Base-by-base conservation (phyloP, 2,329 filamentous ascomycete genomes). In the Huntiella moniliformis region DNA sequence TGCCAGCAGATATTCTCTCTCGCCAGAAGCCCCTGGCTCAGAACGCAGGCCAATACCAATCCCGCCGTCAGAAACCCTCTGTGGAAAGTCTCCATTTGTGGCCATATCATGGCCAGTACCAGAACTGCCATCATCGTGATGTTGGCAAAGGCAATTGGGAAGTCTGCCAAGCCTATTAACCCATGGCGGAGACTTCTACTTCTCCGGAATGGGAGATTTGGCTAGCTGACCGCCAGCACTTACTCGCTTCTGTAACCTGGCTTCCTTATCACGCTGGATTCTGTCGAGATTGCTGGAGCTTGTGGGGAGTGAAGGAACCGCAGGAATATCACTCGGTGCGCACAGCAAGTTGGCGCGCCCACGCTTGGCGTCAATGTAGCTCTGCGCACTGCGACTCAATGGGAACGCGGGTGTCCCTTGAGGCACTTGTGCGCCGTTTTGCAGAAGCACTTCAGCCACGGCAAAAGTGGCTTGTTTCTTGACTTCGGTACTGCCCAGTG, bases 351-450 rank as follows among this genome's bases (percentile, higher is more conserved):
- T 59, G 4, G 52, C 53, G 51, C 70, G 64, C 46, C 69, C 63
- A 49, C 71, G 66, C 59, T 78, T 94, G 62, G 86, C 77, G 53
- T 93, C 86, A 41, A 96, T 67, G 55, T 95, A 98, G 32, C 82
- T 61, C 56, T 82, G 79, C 2, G 91, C 88, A 40, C 79, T 79
- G 7, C 74, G 68, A 50, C 84, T 86, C 8, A 98, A 70, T 1
- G 86, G 85, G 53, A 96, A 87, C 0, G 84, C 80, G 1, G 87
- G 83, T 50, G 82, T 68, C 2, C 75, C 66, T 1, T 67, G 58
- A 0, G 91, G 88, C 32, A 96, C 80, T 51, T 94, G 82, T 3
- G 87, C 87, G 12, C 91, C 91, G 56, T 98, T 96, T 55, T 96
- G 92, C 11, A 93, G 68, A 11, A 98, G 70, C 49, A 98, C 65